Base-by-base conservation (phyloP, 2,329 filamentous ascomycete species). In the Sporothrix euskadiensis region DNA sequence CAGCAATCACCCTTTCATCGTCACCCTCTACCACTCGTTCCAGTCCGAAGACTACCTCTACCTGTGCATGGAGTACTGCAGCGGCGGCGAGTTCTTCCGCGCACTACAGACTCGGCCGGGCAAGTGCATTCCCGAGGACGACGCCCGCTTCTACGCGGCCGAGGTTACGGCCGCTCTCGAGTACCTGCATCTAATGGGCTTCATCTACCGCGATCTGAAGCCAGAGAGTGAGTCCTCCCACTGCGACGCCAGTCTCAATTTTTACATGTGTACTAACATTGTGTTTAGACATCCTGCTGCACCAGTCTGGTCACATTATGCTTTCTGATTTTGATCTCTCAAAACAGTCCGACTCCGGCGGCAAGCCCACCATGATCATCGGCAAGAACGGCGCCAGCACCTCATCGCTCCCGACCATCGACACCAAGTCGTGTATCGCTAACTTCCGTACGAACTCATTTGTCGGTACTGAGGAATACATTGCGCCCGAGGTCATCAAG, bases 41-140 rank as follows among this genome's bases (percentile, higher is more conserved):
- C 96, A 99, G 82, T 99, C 96, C 1, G 96, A 99, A 81, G 96
- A 99, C 77, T 94, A 98, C 83, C 88, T 99, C 57, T 99, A 99
- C 81, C 88, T 99, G n/a, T 99, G 96, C 82, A 99, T 99, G 96
- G 96, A 99, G 83, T 99, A 99, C 81, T 99, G 96, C 86, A 98
- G 94, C 78, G 96, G 96, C 77, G 96, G 96, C 75, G 96, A 99
- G 83, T 99, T 99, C 85, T 99, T 99, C 86, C 88, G 96, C 81
- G 96, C 96, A 35, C 86, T 99, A 63, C 96, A 99, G 85, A 98
- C 96, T 6, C 90, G 96, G 41, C 96, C 96, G 10, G 97, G 97
- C 78, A 99, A 98, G 84, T 98, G 94, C 80, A 97, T 99, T 69
- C 91, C 94, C 54, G 96, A 99, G 81, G 96, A 99, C 75, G 96